Percentiles rank a stretch among this genome's conserved stretches.
These are phyloP conservation scores for Puccinellia tenuiflora DNA, from an alignment of 176 grass and related monocot genomes.

Conservation along the genomic window DNA sequence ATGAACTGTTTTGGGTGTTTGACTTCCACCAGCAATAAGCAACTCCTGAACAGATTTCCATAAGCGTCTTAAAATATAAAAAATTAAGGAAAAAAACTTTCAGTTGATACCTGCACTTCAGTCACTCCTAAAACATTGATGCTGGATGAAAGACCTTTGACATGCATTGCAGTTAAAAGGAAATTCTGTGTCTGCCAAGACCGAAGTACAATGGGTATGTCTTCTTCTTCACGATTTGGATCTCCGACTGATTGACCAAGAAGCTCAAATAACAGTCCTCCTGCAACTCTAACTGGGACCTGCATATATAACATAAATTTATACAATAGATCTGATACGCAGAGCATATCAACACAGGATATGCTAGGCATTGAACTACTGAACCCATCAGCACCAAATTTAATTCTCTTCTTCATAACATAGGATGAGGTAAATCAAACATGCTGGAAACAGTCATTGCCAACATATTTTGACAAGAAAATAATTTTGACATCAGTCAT, in stretches of 20 bases:
- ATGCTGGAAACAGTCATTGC: neutral
- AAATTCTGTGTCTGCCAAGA: conserved; percentile 95
- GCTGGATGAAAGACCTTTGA: conserved; percentile 74
- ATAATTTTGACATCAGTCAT: neutral
- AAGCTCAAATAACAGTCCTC: conserved; percentile 91
- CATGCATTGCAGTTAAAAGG: conserved; percentile 81
- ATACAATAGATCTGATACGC: conserved; percentile 35
- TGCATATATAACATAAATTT: conserved; percentile 53
- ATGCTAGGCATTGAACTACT: neutral
- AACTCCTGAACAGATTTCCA: conserved; percentile 59
- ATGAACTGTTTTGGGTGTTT: conserved; percentile 79
- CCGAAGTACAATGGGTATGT: conserved; percentile 88
- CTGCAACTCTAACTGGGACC: conserved; percentile 95
- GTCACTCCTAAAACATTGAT: conserved; percentile 95
- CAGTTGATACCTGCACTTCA: conserved; percentile 83
- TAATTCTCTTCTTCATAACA: neutral
- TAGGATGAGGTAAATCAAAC: neutral
- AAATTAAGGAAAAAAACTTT: neutral
- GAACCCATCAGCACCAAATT: neutral
- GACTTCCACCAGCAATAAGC: conserved; percentile 85
- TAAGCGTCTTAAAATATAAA: conserved; percentile 13
- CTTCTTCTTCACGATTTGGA: conserved; percentile 73
- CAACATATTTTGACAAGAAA: neutral
- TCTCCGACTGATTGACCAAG: conserved; percentile 92
- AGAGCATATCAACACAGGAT: conserved; percentile 7